Percentiles rank a stretch among this genome's conserved stretches.
phyloP scores from a whole-genome alignment of 2,329 filamentous ascomycete genomes.

The Pseudogymnoascus sp. region DNA sequence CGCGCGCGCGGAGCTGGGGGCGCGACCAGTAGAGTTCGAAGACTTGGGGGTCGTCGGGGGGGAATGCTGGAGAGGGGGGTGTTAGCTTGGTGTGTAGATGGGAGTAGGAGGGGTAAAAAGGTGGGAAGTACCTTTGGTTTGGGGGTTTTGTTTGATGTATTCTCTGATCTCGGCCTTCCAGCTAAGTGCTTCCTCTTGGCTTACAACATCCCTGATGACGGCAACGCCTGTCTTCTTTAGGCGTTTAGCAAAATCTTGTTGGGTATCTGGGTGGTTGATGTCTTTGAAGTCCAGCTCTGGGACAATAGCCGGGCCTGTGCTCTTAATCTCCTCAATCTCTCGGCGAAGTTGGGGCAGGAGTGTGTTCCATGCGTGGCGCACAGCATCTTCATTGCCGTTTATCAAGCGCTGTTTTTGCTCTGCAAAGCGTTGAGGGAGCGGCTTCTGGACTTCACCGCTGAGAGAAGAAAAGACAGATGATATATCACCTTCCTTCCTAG shows the following conservation, averaged over 20 bases:
- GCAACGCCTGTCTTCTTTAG: constrained; percentile 23
- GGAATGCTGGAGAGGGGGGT: constrained; percentile 46
- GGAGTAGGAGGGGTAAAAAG: background rate
- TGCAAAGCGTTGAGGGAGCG: constrained; percentile 50
- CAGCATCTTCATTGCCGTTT: constrained; percentile 40
- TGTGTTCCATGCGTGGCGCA: constrained; percentile 44
- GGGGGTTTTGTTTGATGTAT: constrained; percentile 59
- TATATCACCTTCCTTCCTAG: constrained; percentile 50
- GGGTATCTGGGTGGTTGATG: constrained; percentile 24
- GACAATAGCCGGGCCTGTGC: constrained; percentile 41
- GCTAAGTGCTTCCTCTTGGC: constrained; percentile 53
- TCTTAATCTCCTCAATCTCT: constrained; percentile 44
- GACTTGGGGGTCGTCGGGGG: constrained; percentile 59
- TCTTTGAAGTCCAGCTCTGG: constrained; percentile 46
- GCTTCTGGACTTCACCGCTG: constrained; percentile 38
- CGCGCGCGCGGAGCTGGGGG: constrained; percentile 60
- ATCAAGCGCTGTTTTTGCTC: constrained; percentile 49
- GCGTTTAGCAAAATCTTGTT: constrained; percentile 16
- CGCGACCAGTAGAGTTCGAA: constrained; percentile 72
- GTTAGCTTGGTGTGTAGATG: background rate
- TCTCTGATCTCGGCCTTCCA: constrained; percentile 60
- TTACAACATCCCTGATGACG: constrained; percentile 60
- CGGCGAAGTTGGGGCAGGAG: constrained; percentile 39
- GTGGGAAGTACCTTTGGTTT: constrained; percentile 37
- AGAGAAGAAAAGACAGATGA: constrained; percentile 56